phyloP scores from a whole-genome alignment of 2,329 filamentous ascomycete species.

The Xylaria sp. region DNA sequence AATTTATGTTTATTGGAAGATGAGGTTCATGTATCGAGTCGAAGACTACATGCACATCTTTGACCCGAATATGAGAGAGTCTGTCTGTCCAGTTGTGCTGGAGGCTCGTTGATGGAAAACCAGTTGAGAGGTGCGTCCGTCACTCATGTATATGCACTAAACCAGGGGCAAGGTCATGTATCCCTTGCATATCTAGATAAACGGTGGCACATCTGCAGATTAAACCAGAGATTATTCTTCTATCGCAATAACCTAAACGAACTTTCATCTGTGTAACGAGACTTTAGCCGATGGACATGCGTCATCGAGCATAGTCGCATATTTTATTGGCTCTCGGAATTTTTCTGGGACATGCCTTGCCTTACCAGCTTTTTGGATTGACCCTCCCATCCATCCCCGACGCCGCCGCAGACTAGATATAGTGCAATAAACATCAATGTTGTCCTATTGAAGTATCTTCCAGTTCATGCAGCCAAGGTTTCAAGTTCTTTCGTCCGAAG shows the following conservation, averaged over 20 bases:
- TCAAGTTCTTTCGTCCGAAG: neutral
- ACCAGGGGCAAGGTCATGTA: too few species aligned
- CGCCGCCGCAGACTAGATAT: neutral
- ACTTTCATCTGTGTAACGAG: neutral
- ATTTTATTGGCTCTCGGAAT: conserved; percentile 15
- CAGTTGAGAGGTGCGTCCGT: too few species aligned
- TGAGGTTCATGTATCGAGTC: too few species aligned
- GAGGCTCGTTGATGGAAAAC: too few species aligned
- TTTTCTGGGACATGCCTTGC: conserved; percentile 17
- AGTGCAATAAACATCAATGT: neutral
- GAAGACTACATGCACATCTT: too few species aligned
- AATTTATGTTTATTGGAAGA: neutral
- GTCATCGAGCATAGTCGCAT: conserved; percentile 22
- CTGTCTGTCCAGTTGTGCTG: too few species aligned
- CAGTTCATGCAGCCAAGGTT: neutral
- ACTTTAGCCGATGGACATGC: conserved; percentile 12
- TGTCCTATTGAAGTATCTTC: too few species aligned
- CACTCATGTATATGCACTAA: too few species aligned
- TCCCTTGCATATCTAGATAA: too few species aligned
- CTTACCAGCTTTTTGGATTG: conserved; percentile 1
- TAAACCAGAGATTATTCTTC: too few species aligned
- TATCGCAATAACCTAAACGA: neutral
- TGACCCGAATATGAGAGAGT: too few species aligned
- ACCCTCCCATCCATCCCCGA: neutral
- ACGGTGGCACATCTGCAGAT: too few species aligned